Evolutionary conservation across 139 green algal species (phyloP), one percentile per base, ranked within the genome.

Genomic region (Chlorella sp.): DNA sequence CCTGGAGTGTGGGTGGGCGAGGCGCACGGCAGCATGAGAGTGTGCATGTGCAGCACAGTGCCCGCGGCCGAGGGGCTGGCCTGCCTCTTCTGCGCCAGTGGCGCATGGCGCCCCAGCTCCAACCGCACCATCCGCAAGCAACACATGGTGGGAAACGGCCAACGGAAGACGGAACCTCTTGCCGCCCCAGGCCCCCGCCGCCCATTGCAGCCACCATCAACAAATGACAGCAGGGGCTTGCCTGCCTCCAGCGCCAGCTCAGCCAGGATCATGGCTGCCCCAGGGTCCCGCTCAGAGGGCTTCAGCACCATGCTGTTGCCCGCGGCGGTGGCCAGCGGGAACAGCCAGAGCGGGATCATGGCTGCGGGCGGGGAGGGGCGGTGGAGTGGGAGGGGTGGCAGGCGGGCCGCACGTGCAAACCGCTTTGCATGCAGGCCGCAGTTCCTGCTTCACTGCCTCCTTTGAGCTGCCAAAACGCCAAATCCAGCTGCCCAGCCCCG

Each of bases 271-370:
- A 97, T 89, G 58, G 93, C 89, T 14, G 95, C 94, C 0, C 95
- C 94, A 16, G 95, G 95, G 87, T 97, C 95, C 58, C 92, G 89
- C 88, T 98, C 95, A 20, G 81, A 92, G 22, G 96, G 96, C 89
- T 98, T 98, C 36, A 98, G 91, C 62, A 98, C 86, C 77, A 98
- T 95, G 41, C 91, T 96, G 90, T 98, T 98, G 80, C 96, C 96
- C 3, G 91, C 85, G 22, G 84, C 75, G 41, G 92, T 93, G 5
- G 96, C 95, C 69, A 98, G 81, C 4, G 96, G 96, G 73, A 97
- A 96, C 91, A 98, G 96, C 96, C 96, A 98, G 56, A 98, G 81
- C 19, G 90, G 90, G 38, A 94, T 86, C 91, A 94, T 94, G 80
- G 90, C 91, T 81, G 79, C 62, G 68, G 32, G 30, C 4, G 9